These are phyloP conservation scores for Tolypocladium guangdongense DNA, from an alignment of 2,329 filamentous ascomycete species.

Conservation along the genomic window DNA sequence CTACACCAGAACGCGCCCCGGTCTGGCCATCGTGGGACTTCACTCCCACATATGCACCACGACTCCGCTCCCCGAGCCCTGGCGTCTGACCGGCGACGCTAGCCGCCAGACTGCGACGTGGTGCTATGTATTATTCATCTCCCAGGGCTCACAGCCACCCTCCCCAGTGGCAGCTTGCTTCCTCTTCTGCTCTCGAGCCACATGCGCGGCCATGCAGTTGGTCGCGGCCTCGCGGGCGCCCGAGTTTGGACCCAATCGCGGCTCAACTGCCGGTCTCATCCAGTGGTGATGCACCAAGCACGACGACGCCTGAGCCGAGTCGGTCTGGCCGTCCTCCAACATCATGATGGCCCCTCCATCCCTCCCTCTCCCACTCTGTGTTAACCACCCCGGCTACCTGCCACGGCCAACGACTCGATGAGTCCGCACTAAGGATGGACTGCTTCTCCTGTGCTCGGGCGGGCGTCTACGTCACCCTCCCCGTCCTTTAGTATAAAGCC, in stretches of 20 bases:
- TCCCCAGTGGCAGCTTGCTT: too few species aligned
- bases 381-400: not conserved
- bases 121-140: not conserved
- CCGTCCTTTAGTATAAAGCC: not conserved
- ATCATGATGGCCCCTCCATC: not conserved
- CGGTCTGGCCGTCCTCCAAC: not conserved
- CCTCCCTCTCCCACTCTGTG: not conserved
- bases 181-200: not conserved
- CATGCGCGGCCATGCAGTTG: not conserved
- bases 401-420: not conserved
- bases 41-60: not conserved
- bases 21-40: not conserved
- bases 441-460: not conserved
- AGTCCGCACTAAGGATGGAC: not conserved
- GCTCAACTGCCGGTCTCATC: not conserved
- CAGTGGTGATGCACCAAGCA: not conserved
- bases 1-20: not conserved
- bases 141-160: not conserved
- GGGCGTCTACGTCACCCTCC: not conserved
- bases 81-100: not conserved
- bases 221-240: not conserved
- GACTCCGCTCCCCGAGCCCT: not conserved
- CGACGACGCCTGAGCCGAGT: not conserved
- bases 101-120: not conserved
- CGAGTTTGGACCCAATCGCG: not conserved